A percentile compares a stretch with the other conserved stretches of the same genome.
Evolutionary conservation across 768 basidiomycete genomes (phyloP).

Genomic region (Naganishia friedmannii): DNA sequence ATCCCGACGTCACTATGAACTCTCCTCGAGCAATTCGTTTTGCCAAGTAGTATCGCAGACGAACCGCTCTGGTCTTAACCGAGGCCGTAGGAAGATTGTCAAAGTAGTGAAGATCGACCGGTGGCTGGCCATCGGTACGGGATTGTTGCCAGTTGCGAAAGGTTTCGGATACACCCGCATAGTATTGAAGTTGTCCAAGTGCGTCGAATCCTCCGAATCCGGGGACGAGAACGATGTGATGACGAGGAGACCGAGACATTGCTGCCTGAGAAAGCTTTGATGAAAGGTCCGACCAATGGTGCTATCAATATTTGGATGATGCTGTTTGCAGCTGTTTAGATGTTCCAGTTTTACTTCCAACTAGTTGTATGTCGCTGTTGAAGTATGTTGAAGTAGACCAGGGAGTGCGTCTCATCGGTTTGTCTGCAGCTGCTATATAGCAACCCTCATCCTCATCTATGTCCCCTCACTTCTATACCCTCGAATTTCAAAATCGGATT

Average conservation of each 20-base stretch:
- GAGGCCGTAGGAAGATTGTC: background rate
- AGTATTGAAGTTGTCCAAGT: background rate
- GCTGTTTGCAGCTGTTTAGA: no score
- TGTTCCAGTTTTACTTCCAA: no score
- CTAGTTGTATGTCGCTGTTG: no score
- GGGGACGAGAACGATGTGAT: background rate
- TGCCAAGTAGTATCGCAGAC: background rate
- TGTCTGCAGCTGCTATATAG: no score
- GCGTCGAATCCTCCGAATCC: background rate
- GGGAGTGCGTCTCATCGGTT: no score
- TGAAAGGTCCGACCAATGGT: no score
- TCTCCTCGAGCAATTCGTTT: background rate
- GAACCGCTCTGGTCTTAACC: background rate
- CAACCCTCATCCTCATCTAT: no score
- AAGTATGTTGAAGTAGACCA: no score
- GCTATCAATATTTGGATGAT: no score
- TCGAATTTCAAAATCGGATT: no score
- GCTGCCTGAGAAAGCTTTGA: background rate
- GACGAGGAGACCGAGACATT: background rate
- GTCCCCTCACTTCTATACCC: no score
- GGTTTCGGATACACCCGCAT: background rate
- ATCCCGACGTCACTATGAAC: background rate
- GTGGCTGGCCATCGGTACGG: background rate
- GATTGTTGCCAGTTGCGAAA: background rate
- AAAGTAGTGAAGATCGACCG: background rate